phyloP scores from a whole-genome alignment of 805 yeast genomes.

The Clavispora phyllophila region DNA sequence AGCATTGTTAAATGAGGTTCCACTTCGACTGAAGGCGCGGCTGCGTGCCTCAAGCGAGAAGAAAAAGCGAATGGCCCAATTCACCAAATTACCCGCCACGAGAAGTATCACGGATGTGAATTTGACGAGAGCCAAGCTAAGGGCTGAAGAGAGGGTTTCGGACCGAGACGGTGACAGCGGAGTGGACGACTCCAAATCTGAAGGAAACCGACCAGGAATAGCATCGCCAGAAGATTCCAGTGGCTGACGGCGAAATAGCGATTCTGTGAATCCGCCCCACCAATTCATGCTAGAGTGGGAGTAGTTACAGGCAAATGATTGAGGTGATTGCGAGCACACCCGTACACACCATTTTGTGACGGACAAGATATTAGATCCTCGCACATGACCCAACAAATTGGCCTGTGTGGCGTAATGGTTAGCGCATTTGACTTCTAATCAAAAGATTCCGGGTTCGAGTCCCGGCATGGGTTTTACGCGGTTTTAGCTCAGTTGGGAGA shows the following conservation, averaged over 20 bases:
- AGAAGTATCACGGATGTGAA: background rate
- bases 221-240: background rate
- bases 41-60: background rate
- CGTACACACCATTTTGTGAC: background rate
- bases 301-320: background rate
- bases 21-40: background rate
- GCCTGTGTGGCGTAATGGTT: constrained; percentile 20
- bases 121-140: background rate
- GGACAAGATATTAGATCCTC: too few relatives aligned
- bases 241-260: background rate
- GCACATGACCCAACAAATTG: background rate
- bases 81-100: background rate
- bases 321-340: background rate
- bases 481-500: constrained; percentile 25
- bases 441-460: constrained; percentile 20
- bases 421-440: constrained; percentile 20
- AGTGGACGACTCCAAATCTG: background rate
- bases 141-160: background rate
- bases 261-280: background rate
- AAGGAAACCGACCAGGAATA: constrained; percentile 8
- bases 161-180: background rate
- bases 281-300: background rate
- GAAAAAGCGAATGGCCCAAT: background rate
- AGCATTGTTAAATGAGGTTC: constrained; percentile 7
- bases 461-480: constrained; percentile 18